Evolutionary conservation across 1,139 yeast species (phyloP), one percentile per base, ranked within the genome.

Genomic region (Scheffersomyces segobiensis): DNA sequence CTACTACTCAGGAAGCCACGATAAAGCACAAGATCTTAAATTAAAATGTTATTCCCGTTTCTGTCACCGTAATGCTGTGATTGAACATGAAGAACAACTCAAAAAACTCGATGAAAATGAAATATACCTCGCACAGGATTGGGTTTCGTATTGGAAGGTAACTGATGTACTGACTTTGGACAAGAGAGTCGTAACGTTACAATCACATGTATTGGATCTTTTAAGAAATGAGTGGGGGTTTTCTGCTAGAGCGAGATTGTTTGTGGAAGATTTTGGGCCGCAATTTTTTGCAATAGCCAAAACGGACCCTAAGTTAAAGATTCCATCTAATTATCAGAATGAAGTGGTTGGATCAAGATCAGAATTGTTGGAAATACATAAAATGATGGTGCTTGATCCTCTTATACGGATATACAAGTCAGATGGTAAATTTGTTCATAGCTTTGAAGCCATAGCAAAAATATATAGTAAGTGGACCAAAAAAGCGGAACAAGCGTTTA

Each of bases 81-180:
- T 78, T 51, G 81, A 77, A 58, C 78, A 78, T 57, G 82, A 79
- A 53, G 52, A 56, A 8, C 62, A 58, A 46, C 69, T 78, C 70
- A 70, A 70, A 53, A 71, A 69, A 52, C 76, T 78, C 46, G 74
- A 79, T 59, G 71, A 78, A n/a, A 66, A 72, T 50, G 78, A 78
- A 18, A 71, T 79, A 21, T 73, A 73, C 0, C 71, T 80, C 49
- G 82, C 78, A 8, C 81, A 77, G 50, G 89, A 89, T 65, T 91
- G 97, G 97, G 87, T 90, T 0, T 81, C 87, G 14, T 91, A 87
- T 67, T 91, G 96, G 93, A 82, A 85, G 56, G 65, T 90, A 32
- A 87, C 83, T 20, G 88, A 86, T 55, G 68, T 89, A 47, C 74
- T 80, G 14, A 83, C 80, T 49, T 76, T 87, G 17, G 88, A 85